A percentile compares a stretch with the other conserved stretches of the same genome.
Evolutionary conservation across 140 eudicot genomes (phyloP).

Genomic region (Oenanthe javanica): DNA sequence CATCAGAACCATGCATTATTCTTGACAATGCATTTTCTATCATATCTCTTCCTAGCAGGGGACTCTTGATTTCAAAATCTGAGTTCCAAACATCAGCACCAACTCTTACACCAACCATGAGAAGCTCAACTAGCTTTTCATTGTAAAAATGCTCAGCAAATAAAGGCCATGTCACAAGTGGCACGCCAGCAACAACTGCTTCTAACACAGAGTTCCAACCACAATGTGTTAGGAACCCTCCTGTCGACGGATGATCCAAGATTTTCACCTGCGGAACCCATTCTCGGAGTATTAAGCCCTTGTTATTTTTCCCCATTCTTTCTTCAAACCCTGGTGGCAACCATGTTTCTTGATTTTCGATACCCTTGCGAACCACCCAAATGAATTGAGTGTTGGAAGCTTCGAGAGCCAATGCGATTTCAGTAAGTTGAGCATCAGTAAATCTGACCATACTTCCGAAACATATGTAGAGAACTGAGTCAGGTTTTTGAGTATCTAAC

Average conservation of each 20-base stretch:
- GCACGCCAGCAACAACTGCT: constrained; percentile 16
- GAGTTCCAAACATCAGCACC: constrained; percentile 16
- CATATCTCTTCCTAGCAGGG: neutral
- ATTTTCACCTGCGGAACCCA: constrained; percentile 26
- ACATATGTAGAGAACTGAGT: constrained; percentile 37
- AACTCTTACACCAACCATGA: constrained; percentile 5
- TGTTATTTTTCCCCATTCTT: constrained; percentile 4
- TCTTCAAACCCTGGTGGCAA: constrained; percentile 28
- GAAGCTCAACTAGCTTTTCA: constrained; percentile 10
- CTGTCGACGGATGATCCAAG: constrained; percentile 14
- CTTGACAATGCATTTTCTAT: constrained; percentile 3
- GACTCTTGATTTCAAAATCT: neutral
- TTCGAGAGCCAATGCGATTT: constrained; percentile 50
- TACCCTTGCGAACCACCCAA: constrained; percentile 41
- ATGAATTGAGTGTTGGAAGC: constrained; percentile 32
- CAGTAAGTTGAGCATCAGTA: constrained; percentile 36
- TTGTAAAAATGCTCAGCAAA: constrained; percentile 23
- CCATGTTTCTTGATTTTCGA: constrained; percentile 12
- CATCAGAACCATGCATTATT: constrained; percentile 6
- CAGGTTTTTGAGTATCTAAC: constrained; percentile 33
- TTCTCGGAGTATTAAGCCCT: constrained; percentile 25
- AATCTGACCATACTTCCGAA: constrained; percentile 52
- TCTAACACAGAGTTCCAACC: constrained; percentile 23
- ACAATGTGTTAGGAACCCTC: constrained; percentile 21
- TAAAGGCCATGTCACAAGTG: constrained; percentile 20